These are phyloP conservation scores for Dendryphion nanum DNA, from an alignment of 2,329 filamentous ascomycete species.

Conservation along the genomic window DNA sequence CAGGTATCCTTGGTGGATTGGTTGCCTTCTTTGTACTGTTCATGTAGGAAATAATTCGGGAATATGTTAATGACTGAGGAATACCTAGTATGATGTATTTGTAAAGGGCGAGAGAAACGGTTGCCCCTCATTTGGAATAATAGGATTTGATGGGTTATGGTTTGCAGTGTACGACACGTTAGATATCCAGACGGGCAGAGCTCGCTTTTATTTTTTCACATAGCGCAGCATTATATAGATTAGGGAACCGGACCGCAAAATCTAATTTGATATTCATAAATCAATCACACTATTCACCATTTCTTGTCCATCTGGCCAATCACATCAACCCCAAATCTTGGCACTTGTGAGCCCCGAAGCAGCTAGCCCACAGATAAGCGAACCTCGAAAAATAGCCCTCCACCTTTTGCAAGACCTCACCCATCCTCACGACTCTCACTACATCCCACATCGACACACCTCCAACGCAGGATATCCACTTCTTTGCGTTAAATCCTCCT, in stretches of 20 bases:
- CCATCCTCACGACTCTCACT: slow-evolving; percentile 4
- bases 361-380: slow-evolving; percentile 3
- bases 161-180: too few relatives aligned
- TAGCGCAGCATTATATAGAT: too few relatives aligned
- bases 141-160: too few relatives aligned
- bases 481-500: slow-evolving; percentile 74
- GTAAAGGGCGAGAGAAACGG: too few relatives aligned
- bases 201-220: too few relatives aligned
- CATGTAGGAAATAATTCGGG: slow-evolving; percentile 7
- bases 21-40: slow-evolving; percentile 11
- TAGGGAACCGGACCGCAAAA: too few relatives aligned
- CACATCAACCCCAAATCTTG: slow-evolving; percentile 5
- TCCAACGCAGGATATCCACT: slow-evolving; percentile 79
- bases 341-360: background rate
- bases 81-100: too few relatives aligned
- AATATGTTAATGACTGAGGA: too few relatives aligned
- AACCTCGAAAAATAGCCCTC: background rate
- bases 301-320: slow-evolving; percentile 8
- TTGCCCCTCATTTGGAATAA: too few relatives aligned
- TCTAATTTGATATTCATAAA: too few relatives aligned
- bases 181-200: too few relatives aligned
- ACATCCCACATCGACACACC: slow-evolving; percentile 16
- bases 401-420: background rate
- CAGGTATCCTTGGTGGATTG: slow-evolving; percentile 8
- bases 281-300: too few relatives aligned